Evolutionary conservation across 75 land plant species (phyloP).

Genomic region (Picea sitchensis): DNA sequence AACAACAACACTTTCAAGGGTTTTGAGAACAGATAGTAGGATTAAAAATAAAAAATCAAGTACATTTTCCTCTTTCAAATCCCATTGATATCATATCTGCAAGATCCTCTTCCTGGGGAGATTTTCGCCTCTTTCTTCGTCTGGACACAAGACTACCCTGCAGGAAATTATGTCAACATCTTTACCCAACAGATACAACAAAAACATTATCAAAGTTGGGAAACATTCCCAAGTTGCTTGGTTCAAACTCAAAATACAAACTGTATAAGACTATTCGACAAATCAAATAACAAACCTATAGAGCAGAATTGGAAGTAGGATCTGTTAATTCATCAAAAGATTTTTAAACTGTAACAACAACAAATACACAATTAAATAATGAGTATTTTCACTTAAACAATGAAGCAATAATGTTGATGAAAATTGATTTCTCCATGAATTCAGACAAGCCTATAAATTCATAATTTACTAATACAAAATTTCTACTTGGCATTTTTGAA

Average conservation of each 20-base stretch:
- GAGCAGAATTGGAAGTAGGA: slow-evolving; percentile 54
- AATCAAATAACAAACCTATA: slow-evolving; percentile 45
- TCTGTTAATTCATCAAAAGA: slow-evolving; percentile 80
- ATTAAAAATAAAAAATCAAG: not conserved
- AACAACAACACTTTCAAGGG: not conserved
- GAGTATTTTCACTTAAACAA: too few relatives aligned
- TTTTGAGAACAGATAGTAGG: not conserved
- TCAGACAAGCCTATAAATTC: too few relatives aligned
- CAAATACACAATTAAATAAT: too few relatives aligned
- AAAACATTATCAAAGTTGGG: not conserved
- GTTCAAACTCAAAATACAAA: too few relatives aligned
- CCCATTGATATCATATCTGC: slow-evolving; percentile 71
- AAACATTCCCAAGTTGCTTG: not conserved
- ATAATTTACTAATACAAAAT: too few relatives aligned
- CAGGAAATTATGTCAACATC: slow-evolving; percentile 1
- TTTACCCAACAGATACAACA: slow-evolving; percentile 9
- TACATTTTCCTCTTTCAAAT: slow-evolving; percentile 59
- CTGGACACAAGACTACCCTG: slow-evolving; percentile 34
- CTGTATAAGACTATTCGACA: not conserved
- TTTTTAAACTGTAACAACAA: slow-evolving; percentile 9
- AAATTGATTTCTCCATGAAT: too few relatives aligned
- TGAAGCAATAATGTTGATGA: too few relatives aligned
- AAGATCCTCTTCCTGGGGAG: slow-evolving; percentile 24
- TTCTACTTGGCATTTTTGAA: too few relatives aligned
- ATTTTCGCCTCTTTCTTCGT: slow-evolving; percentile 25